Percentiles rank a stretch among this genome's conserved stretches.
Conservation (phyloP, 768 basidiomycete species). For the Trametes gibbosa region DNA sequence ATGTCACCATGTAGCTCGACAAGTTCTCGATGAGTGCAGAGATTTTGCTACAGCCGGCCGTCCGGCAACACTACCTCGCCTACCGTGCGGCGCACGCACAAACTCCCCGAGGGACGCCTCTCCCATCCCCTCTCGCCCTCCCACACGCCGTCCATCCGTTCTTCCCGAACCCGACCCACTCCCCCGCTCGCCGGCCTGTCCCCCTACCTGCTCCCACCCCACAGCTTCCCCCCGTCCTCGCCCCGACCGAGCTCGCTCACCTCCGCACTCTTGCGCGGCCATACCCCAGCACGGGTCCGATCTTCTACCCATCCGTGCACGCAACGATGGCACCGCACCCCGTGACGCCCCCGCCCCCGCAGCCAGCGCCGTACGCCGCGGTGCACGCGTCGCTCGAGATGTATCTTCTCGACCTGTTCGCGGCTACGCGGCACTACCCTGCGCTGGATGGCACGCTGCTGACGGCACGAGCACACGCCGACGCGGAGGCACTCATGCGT, state of each 20-base stretch:
- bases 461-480: slow-evolving; percentile 55
- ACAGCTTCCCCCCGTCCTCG: slow-evolving; percentile 30
- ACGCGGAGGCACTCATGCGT: slow-evolving; percentile 64
- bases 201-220: slow-evolving; percentile 18
- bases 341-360: slow-evolving; percentile 3
- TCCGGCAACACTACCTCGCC: slow-evolving; percentile 27
- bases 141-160: slow-evolving; percentile 19
- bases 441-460: slow-evolving; percentile 68
- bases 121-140: slow-evolving; percentile 12
- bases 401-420: slow-evolving; percentile 74
- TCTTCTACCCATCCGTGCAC: slow-evolving; percentile 10
- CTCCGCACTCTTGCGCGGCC: slow-evolving; percentile 30
- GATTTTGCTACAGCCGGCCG: slow-evolving; percentile 38
- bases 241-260: slow-evolving; percentile 27
- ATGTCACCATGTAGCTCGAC: slow-evolving; percentile 52
- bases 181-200: slow-evolving; percentile 28
- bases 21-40: slow-evolving; percentile 76
- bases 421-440: slow-evolving; percentile 69
- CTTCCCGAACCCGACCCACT: slow-evolving; percentile 21
- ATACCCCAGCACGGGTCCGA: slow-evolving; percentile 14
- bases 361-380: slow-evolving; percentile 33
- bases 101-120: slow-evolving; percentile 21
- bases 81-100: slow-evolving; percentile 40
- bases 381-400: slow-evolving; percentile 52
- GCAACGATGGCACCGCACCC: neutral